phyloP scores from a whole-genome alignment of 1,284 basidiomycete species.

The Cutaneotrichosporon dermatis region DNA sequence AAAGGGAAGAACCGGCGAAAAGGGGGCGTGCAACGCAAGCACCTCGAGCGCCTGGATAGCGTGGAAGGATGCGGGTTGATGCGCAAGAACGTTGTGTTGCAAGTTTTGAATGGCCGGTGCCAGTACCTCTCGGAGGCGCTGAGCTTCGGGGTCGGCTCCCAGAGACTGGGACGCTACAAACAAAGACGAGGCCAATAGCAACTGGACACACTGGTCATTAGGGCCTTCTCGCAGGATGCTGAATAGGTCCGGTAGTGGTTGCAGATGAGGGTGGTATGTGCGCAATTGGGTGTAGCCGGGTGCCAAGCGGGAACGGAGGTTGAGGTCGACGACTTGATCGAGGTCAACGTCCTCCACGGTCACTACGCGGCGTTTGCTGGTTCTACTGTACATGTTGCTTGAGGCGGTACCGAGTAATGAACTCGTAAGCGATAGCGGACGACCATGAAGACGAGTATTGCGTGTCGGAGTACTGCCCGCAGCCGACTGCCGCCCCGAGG shows the following conservation, averaged over 20 bases:
- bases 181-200: slow-evolving; percentile 28
- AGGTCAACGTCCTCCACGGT: slow-evolving; percentile 32
- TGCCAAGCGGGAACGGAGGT: slow-evolving; percentile 23
- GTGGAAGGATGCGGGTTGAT: slow-evolving; percentile 29
- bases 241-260: slow-evolving; percentile 28
- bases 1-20: slow-evolving; percentile 35
- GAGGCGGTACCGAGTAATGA: slow-evolving; percentile 39
- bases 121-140: slow-evolving; percentile 14
- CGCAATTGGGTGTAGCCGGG: slow-evolving; percentile 33
- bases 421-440: slow-evolving; percentile 35
- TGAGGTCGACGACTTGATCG: slow-evolving; percentile 22
- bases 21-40: slow-evolving; percentile 32
- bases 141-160: slow-evolving; percentile 17
- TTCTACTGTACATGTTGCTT: slow-evolving; percentile 17
- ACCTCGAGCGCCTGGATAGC: slow-evolving; percentile 39
- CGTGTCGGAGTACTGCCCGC: not conserved
- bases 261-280: slow-evolving; percentile 41
- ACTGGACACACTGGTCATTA: slow-evolving; percentile 12
- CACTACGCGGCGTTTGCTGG: slow-evolving; percentile 12
- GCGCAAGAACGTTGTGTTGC: slow-evolving; percentile 29
- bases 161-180: slow-evolving; percentile 34
- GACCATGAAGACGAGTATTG: slow-evolving; percentile 35
- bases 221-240: slow-evolving; percentile 10
- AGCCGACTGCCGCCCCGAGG: not conserved
- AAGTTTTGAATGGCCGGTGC: slow-evolving; percentile 16